phyloP scores from a whole-genome alignment of 2,329 filamentous ascomycete genomes.

The Colletotrichum sansevieriae region DNA sequence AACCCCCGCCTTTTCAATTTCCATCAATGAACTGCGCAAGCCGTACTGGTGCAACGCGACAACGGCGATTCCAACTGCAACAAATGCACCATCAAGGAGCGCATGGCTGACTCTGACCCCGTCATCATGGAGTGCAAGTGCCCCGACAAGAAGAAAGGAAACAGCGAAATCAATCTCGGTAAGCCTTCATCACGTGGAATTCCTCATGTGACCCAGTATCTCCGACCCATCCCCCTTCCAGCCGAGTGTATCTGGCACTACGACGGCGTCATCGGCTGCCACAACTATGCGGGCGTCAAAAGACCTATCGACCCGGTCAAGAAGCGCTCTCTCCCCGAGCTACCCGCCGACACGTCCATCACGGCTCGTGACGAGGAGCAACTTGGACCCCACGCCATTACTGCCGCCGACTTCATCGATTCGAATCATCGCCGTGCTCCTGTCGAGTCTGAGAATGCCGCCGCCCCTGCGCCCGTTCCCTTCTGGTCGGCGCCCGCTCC shows the following conservation, averaged over 20 bases:
- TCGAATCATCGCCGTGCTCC: background rate
- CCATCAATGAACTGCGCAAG: too few species aligned
- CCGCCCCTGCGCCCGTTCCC: too few species aligned
- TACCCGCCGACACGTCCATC: background rate
- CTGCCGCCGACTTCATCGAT: background rate
- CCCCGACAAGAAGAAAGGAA: background rate
- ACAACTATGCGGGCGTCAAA: background rate
- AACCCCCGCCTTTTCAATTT: too few species aligned
- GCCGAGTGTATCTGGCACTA: conserved; percentile 29
- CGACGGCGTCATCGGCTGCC: conserved; percentile 23
- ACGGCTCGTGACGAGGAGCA: background rate
- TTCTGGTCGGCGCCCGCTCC: too few species aligned
- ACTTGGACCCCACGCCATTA: background rate
- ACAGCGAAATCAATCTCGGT: conserved; percentile 24
- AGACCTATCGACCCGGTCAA: background rate
- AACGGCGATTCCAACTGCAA: background rate
- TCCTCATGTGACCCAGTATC: too few species aligned
- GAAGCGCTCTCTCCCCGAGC: background rate
- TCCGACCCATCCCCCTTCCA: background rate
- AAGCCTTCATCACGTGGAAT: background rate
- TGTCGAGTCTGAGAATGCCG: too few species aligned
- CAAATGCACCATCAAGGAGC: background rate
- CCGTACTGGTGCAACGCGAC: background rate
- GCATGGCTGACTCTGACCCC: background rate
- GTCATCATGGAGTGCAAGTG: conserved; percentile 19